A percentile compares a stretch with the other conserved stretches of the same genome.
These are phyloP conservation scores for Lipomyces spencermartinsiae DNA, from an alignment of 805 yeast species.

Conservation along the genomic window DNA sequence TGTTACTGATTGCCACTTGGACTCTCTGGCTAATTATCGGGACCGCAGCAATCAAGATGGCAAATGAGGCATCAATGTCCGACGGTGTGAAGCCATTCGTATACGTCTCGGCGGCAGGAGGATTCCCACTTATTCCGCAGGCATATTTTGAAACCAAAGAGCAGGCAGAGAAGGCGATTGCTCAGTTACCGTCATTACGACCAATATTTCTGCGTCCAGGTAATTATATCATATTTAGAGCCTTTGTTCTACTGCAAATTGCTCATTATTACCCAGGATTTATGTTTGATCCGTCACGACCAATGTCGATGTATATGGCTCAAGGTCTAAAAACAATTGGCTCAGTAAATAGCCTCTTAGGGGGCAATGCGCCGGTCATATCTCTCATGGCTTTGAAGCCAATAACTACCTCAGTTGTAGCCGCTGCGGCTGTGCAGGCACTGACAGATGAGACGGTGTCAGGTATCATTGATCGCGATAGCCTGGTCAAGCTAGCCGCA, in stretches of 20 bases:
- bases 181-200: constrained; percentile 20
- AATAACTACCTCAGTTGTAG: constrained; percentile 30
- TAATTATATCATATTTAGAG: not conserved
- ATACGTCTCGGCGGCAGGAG: constrained; percentile 33
- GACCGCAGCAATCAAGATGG: constrained; percentile 25
- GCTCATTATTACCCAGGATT: constrained; percentile 19
- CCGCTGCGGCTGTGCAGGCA: constrained; percentile 37
- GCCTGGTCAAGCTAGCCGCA: constrained; percentile 22
- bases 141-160: constrained; percentile 30
- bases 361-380: constrained; percentile 31
- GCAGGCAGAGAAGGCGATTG: constrained; percentile 29
- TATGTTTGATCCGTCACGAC: constrained; percentile 32
- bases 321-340: constrained; percentile 25
- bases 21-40: not conserved
- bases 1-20: not conserved
- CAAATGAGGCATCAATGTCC: constrained; percentile 19
- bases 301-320: constrained; percentile 30
- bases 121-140: constrained; percentile 28
- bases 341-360: constrained; percentile 27
- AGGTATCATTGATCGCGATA: constrained; percentile 25
- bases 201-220: constrained; percentile 34
- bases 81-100: constrained; percentile 28
- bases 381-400: constrained; percentile 26
- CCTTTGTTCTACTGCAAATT: not conserved
- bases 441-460: constrained; percentile 23